These are phyloP conservation scores for Macrolepiota dolichaula DNA, from an alignment of 768 basidiomycete genomes.

Conservation along the genomic window DNA sequence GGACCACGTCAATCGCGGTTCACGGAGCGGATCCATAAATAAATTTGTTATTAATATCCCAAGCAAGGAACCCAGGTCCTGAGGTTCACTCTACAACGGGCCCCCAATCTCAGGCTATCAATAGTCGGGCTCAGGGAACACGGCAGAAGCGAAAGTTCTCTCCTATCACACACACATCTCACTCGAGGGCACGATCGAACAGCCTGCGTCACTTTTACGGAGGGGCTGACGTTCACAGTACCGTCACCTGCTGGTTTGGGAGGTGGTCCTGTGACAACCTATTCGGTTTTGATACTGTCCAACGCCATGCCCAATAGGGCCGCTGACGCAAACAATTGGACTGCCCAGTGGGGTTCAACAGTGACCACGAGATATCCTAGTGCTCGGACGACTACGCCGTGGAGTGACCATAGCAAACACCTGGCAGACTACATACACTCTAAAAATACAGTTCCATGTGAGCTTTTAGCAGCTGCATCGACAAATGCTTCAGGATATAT, in stretches of 20 bases:
- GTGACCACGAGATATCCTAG: too few species aligned
- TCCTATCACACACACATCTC: background rate
- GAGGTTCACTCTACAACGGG: background rate
- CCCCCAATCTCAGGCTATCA: background rate
- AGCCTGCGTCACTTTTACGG: background rate
- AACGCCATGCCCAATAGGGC: too few species aligned
- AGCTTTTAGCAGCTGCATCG: too few species aligned
- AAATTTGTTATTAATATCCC: background rate
- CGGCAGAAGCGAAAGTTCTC: background rate
- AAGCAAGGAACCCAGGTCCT: background rate
- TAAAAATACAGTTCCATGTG: too few species aligned
- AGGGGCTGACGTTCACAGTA: background rate
- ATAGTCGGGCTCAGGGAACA: background rate
- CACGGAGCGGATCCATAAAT: constrained; percentile 11
- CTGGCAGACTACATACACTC: too few species aligned
- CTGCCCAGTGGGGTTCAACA: too few species aligned
- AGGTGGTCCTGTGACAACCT: background rate
- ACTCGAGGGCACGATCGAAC: background rate
- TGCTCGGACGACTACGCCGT: too few species aligned
- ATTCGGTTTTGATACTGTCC: background rate
- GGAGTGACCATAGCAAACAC: too few species aligned
- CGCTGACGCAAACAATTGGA: too few species aligned
- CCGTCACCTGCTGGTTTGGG: background rate
- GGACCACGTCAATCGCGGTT: constrained; percentile 11
- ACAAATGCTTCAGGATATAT: too few species aligned